Base-by-base conservation (phyloP, 768 basidiomycete species). In the Hysterangium stoloniferum region DNA sequence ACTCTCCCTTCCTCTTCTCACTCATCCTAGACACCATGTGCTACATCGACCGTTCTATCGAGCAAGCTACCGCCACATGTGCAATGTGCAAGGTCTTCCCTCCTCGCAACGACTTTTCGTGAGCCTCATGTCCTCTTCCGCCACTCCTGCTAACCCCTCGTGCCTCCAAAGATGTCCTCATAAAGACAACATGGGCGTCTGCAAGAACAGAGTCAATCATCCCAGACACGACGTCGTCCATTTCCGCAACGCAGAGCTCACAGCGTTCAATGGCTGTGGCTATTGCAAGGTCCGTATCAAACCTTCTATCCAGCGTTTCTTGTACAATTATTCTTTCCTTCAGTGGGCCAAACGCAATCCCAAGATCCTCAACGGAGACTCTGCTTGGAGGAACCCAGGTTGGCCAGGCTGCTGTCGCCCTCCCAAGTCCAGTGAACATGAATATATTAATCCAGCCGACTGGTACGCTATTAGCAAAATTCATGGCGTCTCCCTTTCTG, bases 371-470 rank as follows among this genome's bases (percentile, higher is more conserved):
- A 28, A 36, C 25, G 25, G 22, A 2, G 48, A 50, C 15, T 28
- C 34, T 77, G 77, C 15, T 77, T 76, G 61, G 69, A 74, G 56
- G 61, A 91, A 90, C 59, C 77, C 76, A 29, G 88, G 88, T 19
- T 91, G 86, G 86, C 89, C 89, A 35, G 88, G 88, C 33, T 92
- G 88, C 71, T 92, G 88, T 71, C 80, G 86, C n/a, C 70, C 86
- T 0, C 88, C 88, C 1, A 67, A 66, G 25, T 57, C 70, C 15
- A 68, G 61, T 48, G 88, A 91, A 64, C 72, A 76, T 58, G 72
- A 74, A 55, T 62, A 75, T 56, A 81, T 91, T 51, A 78, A 75
- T 19, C 74, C 80, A 45, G 81, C 82, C 3, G 87, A 89, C 64
- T 92, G 88, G 88, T 79, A 73, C 57, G 77, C 85, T 27, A 86